These are phyloP conservation scores for Apiotrichum akiyoshidainum DNA, from an alignment of 1,284 basidiomycete species.

Conservation along the genomic window DNA sequence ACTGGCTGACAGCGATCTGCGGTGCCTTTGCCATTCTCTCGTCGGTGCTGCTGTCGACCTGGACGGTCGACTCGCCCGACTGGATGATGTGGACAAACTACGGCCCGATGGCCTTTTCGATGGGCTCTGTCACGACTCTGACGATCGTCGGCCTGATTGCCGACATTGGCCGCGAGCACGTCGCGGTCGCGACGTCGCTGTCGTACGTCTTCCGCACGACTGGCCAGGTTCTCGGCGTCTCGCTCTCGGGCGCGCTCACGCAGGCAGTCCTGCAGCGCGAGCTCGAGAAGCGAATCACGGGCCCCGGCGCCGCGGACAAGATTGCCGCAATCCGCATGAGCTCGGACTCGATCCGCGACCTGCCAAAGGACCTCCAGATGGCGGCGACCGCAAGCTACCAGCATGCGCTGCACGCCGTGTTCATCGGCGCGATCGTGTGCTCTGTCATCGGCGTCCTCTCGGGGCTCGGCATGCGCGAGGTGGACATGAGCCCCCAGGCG, in stretches of 20 bases:
- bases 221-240: conserved; percentile 85
- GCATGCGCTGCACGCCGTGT: conserved; percentile 76
- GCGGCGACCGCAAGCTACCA: conserved; percentile 80
- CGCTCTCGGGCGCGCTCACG: conserved; percentile 72
- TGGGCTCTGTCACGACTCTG: conserved; percentile 37
- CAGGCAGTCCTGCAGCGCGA: conserved; percentile 70
- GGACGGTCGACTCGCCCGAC: conserved; percentile 55
- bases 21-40: conserved; percentile 27
- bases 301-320: conserved; percentile 60
- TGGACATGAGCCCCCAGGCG: conserved; percentile 24
- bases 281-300: conserved; percentile 67
- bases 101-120: conserved; percentile 20
- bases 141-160: conserved; percentile 68
- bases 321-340: conserved; percentile 66
- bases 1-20: conserved; percentile 55
- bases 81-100: conserved; percentile 30
- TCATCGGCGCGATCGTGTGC: conserved; percentile 65
- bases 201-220: conserved; percentile 86
- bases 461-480: conserved; percentile 38
- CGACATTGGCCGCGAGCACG: conserved; percentile 71
- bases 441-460: conserved; percentile 32
- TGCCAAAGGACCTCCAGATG: conserved; percentile 61
- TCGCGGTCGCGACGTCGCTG: conserved; percentile 78
- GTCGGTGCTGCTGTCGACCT: conserved; percentile 29
- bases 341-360: conserved; percentile 69